Conservation (phyloP, 2,329 filamentous ascomycete species). For the Phoma sp. region DNA sequence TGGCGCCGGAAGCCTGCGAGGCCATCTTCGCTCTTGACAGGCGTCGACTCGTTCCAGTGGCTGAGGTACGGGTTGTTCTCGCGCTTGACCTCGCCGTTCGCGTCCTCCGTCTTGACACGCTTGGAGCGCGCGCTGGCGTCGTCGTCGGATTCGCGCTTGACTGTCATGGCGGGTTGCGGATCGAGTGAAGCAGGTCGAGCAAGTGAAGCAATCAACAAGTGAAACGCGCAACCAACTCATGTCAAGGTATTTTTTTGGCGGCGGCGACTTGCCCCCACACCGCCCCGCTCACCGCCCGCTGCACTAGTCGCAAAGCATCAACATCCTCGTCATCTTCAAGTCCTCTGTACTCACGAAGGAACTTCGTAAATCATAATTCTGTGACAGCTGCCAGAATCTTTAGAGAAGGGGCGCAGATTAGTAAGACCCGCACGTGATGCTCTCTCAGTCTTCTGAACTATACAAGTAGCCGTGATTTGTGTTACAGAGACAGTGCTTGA, state of each 20-base stretch:
- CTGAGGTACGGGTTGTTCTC: slow-evolving; percentile 85
- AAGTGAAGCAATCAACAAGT: not conserved
- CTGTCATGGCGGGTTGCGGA: slow-evolving; percentile 55
- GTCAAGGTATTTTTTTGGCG: slow-evolving; percentile 6
- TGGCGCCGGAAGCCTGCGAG: slow-evolving; percentile 76
- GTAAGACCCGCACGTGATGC: no score
- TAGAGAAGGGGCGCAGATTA: no score
- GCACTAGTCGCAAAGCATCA: no score
- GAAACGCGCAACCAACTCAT: not conserved
- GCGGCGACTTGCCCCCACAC: not conserved
- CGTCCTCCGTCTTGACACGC: slow-evolving; percentile 52
- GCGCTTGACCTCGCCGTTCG: slow-evolving; percentile 46
- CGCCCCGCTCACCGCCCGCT: not conserved
- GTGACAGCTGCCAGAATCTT: no score
- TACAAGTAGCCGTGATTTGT: no score
- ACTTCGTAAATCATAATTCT: no score
- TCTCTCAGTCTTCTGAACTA: no score
- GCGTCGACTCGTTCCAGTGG: slow-evolving; percentile 73
- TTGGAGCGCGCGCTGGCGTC: slow-evolving; percentile 59
- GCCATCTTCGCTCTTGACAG: slow-evolving; percentile 39
- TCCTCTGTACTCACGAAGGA: no score
- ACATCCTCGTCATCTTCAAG: no score
- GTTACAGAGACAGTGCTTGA: no score
- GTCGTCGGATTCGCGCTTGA: slow-evolving; percentile 60
- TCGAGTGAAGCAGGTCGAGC: not conserved